Base-by-base conservation (phyloP, 495 filamentous ascomycete species). In the Penicillium crystallinum region DNA sequence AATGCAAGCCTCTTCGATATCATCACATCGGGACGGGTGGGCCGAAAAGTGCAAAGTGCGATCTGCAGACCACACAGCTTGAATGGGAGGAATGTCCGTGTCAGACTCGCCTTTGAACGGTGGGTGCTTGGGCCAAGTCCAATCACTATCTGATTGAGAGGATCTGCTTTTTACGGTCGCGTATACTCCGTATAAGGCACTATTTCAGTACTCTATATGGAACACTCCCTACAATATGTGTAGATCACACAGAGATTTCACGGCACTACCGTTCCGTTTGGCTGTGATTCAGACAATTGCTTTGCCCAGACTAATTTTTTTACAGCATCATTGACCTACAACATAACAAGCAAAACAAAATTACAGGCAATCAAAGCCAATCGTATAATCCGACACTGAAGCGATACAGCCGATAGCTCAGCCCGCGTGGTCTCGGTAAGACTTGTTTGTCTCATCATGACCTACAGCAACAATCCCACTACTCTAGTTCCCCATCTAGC, bases 1-100 rank as follows among this genome's bases (percentile, higher is more conserved):
- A 48, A 55, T 65, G 59, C 62, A 65, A 63, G 62, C 56, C 59
- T 29, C 38, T 49, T 62, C 59, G 46, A 55, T 54, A 59, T 46
- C 50, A 64, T 64, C 61, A 64, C 61, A 58, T 35, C 35, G 36
- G 15, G 46, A 44, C 39, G 47, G 42, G 35, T 42, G 38, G 41
- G 31, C 41, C 36, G 6, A 43, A 45, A 38, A 38, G 34, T 22
- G 35, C 10, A 27, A 47, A 44, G 30, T 53, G 42, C 46, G 62
- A 64, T 62, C 62, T 49, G 55, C 59, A 52, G 47, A 21, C 51
- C n/a, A 46, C 21, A 43, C 21, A 43, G 3, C 46, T 59, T 54
- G 42, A 56, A 62, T 52, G 40, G 56, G 59, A 36, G 30, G 33
- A 34, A 56, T 33, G 37, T 56, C 59, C 56, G 56, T 42, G 46